Percentiles rank a stretch among this genome's conserved stretches.
These are phyloP conservation scores for Colletotrichum lindemuthianum DNA, from an alignment of 2,329 filamentous ascomycete genomes.

Conservation along the genomic window DNA sequence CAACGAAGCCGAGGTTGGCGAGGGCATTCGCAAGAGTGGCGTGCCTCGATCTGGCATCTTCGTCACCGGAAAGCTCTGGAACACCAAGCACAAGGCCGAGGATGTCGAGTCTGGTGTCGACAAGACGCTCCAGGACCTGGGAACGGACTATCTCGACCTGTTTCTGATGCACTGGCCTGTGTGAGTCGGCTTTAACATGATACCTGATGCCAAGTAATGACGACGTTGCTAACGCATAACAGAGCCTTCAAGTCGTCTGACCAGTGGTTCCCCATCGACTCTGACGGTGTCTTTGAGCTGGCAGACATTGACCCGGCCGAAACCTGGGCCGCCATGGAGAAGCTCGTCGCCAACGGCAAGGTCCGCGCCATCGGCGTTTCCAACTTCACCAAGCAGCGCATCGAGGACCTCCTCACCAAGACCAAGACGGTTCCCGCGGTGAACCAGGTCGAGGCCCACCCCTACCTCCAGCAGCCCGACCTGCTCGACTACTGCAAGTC, in stretches of 20 bases:
- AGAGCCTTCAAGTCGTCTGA: conserved; percentile 64
- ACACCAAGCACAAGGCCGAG: conserved; percentile 60
- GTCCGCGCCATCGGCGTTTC: conserved; percentile 60
- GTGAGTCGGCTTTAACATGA: conserved; percentile 28
- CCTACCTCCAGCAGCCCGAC: conserved; percentile 70
- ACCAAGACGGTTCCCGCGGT: conserved; percentile 67
- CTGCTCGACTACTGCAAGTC: conserved; percentile 66
- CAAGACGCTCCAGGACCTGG: conserved; percentile 58
- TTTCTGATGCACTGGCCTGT: conserved; percentile 62
- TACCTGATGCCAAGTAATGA: neutral
- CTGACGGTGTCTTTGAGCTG: conserved; percentile 72
- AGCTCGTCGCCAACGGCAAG: conserved; percentile 50
- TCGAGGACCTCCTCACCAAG: conserved; percentile 57
- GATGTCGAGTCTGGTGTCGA: conserved; percentile 60
- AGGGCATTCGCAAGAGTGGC: conserved; percentile 52
- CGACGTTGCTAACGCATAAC: neutral
- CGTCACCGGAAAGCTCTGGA: conserved; percentile 71
- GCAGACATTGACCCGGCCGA: conserved; percentile 58
- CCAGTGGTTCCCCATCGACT: conserved; percentile 52
- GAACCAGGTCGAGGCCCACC: conserved; percentile 77
- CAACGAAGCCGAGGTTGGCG: conserved; percentile 55
- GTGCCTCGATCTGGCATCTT: conserved; percentile 54
- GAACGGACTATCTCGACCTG: conserved; percentile 63
- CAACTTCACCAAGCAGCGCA: conserved; percentile 57
- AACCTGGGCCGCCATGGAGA: conserved; percentile 53